phyloP scores from a whole-genome alignment of 345 rosid genomes.

The Hibiscus trionum region DNA sequence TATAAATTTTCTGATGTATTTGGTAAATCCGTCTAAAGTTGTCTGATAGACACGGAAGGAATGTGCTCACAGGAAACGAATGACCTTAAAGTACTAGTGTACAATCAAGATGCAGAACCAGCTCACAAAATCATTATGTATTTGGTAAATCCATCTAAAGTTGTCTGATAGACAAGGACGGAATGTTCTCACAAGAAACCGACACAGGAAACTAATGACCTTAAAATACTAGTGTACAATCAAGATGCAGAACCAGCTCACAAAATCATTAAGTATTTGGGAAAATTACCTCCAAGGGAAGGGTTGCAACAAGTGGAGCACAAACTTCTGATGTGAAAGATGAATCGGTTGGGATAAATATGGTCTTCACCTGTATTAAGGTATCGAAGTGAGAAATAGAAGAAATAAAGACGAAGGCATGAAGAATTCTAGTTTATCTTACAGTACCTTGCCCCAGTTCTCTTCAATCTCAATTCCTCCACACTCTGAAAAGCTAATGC shows the following conservation, averaged over 20 bases:
- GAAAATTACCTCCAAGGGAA: slow-evolving; percentile 77
- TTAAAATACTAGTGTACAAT: background rate
- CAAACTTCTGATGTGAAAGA: slow-evolving; percentile 53
- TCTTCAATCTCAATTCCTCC: slow-evolving; percentile 98
- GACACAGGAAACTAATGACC: no score
- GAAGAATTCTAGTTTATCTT: no score
- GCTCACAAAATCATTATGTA: background rate
- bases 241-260: background rate
- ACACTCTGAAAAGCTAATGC: slow-evolving; percentile 91
- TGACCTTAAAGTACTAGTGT: background rate
- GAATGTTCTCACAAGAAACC: no score
- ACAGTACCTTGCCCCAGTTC: slow-evolving; percentile 87
- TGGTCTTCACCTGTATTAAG: slow-evolving; percentile 61
- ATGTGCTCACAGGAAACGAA: no score
- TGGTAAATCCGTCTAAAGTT: background rate
- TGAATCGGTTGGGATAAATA: slow-evolving; percentile 61
- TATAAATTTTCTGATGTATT: background rate
- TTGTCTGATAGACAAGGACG: no score
- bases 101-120: background rate
- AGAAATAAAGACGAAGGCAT: no score
- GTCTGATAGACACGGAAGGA: no score
- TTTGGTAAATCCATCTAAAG: background rate
- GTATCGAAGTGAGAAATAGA: no score
- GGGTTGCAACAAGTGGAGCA: slow-evolving; percentile 88
- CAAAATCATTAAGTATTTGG: background rate